Evolutionary conservation across 257 asterid species (phyloP).

Genomic region (Lavandula angustifolia): DNA sequence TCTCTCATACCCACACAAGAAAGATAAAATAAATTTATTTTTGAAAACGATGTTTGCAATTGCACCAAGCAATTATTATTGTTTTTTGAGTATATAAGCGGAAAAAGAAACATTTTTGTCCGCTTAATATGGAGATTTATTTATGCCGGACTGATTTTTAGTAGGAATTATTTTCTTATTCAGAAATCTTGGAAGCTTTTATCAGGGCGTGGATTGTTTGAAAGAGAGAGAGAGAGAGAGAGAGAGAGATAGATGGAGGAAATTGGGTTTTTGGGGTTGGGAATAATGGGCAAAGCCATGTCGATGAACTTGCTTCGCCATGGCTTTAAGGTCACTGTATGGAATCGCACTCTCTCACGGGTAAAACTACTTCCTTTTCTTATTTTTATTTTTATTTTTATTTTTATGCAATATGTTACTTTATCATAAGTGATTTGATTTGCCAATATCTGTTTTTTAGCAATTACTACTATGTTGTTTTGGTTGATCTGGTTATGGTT

Average conservation of each 20-base stretch:
- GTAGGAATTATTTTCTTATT: conserved; percentile 4
- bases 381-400: neutral
- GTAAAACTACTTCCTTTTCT: conserved; percentile 33
- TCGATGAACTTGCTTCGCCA: conserved; percentile 86
- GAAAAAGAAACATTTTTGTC: neutral
- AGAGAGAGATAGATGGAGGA: conserved; percentile 58
- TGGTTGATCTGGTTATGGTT: too few relatives aligned
- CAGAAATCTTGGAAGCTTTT: conserved; percentile 15
- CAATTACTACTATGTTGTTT: too few relatives aligned
- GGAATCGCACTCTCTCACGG: conserved; percentile 94
- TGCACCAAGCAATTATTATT: too few relatives aligned
- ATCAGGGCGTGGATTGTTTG: neutral
- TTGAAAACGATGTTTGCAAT: neutral
- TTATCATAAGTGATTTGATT: too few relatives aligned
- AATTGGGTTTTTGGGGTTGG: conserved; percentile 90
- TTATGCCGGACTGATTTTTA: conserved; percentile 22
- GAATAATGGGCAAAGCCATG: conserved; percentile 98
- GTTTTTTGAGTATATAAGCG: neutral
- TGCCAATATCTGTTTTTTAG: conserved; percentile 1
- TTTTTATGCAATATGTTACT: neutral
- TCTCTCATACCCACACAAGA: conserved; percentile 12
- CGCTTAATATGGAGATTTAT: conserved; percentile 3
- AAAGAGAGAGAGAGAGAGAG: conserved; percentile 6
- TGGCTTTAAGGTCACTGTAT: conserved; percentile 94
- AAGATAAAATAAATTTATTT: neutral